Percentiles rank a stretch among this genome's conserved stretches.
These are phyloP conservation scores for Orychophragmus violaceus DNA, from an alignment of 345 rosid genomes.

Conservation along the genomic window DNA sequence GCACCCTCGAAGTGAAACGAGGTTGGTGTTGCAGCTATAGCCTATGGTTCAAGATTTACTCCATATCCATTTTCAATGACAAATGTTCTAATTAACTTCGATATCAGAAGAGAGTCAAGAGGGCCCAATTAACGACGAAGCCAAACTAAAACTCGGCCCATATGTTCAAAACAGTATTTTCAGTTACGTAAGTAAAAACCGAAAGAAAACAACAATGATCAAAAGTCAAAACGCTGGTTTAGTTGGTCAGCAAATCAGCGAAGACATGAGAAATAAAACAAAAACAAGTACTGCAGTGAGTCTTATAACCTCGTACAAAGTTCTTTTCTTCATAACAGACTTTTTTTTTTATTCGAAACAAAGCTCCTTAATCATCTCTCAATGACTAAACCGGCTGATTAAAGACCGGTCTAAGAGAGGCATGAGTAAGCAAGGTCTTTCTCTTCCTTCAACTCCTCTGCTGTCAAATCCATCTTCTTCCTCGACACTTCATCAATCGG, in stretches of 20 bases:
- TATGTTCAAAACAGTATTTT: no score
- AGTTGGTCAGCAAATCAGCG: slow-evolving; percentile 1
- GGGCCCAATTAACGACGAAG: no score
- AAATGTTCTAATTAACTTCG: no score
- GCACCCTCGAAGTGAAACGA: no score
- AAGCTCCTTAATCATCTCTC: neutral
- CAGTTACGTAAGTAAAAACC: no score
- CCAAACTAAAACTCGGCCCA: no score
- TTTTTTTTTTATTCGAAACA: slow-evolving; percentile 1
- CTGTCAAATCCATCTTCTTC: slow-evolving; percentile 92
- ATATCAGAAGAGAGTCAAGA: no score
- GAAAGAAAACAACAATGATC: no score
- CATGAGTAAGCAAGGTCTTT: slow-evolving; percentile 95
- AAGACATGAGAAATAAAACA: neutral
- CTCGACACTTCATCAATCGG: slow-evolving; percentile 76
- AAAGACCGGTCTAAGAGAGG: slow-evolving; percentile 43
- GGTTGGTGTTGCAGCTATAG: no score
- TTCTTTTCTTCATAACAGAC: neutral
- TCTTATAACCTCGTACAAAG: neutral
- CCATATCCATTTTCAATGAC: no score
- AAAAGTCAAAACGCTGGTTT: neutral
- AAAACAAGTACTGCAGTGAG: neutral
- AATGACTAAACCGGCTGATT: neutral
- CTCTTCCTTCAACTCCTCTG: slow-evolving; percentile 84
- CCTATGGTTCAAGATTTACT: no score